These are phyloP conservation scores for Physaria fendleri DNA, from an alignment of 345 rosid species.

Conservation along the genomic window DNA sequence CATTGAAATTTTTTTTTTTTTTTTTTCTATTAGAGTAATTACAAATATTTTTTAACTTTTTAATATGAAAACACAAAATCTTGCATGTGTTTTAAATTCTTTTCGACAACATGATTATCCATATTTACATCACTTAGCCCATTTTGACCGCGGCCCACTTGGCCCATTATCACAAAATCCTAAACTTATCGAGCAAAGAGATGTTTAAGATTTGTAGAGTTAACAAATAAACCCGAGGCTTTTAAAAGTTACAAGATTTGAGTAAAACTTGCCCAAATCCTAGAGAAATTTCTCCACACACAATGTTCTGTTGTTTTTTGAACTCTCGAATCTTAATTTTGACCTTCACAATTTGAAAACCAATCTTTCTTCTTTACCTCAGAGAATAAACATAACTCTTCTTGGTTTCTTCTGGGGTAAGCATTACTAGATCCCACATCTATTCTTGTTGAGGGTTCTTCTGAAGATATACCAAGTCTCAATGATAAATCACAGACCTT, in stretches of 20 bases:
- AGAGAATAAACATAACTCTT: constrained; percentile 59
- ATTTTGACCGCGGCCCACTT: no score
- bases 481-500: constrained; percentile 69
- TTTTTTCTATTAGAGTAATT: no score
- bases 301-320: constrained; percentile 45
- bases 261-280: constrained; percentile 7
- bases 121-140: no score
- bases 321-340: constrained; percentile 32
- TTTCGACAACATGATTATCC: no score
- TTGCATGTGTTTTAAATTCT: no score
- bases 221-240: constrained; percentile 17
- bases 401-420: constrained; percentile 30
- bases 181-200: no score
- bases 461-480: constrained; percentile 61
- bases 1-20: no score
- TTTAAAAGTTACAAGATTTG: no score
- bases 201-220: constrained; percentile 1
- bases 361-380: constrained; percentile 34
- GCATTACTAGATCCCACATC: constrained; percentile 37
- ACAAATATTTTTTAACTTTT: no score
- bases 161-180: no score
- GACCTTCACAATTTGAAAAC: constrained; percentile 35
- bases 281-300: constrained; percentile 32
- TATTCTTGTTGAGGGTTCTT: constrained; percentile 34
- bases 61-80: no score